These are phyloP conservation scores for Stereocaulon alpinum DNA, from an alignment of 495 filamentous ascomycete species.

Conservation along the genomic window DNA sequence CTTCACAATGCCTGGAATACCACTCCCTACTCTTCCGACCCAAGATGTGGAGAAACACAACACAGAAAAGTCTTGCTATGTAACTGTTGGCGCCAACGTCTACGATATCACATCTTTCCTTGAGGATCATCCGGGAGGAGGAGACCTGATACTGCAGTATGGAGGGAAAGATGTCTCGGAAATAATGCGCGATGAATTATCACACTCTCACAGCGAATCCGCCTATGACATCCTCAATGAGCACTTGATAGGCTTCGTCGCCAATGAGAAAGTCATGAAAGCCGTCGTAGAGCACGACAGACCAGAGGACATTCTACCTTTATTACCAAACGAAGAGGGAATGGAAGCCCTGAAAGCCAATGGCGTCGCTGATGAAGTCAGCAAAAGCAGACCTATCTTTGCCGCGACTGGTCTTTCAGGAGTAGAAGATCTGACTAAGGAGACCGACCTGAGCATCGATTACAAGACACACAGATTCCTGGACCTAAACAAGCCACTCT, in stretches of 20 bases:
- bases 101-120: constrained; percentile 92
- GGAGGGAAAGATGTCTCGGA: constrained; percentile 76
- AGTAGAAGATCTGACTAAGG: constrained; percentile 74
- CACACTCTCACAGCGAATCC: constrained; percentile 76
- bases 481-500: constrained; percentile 74
- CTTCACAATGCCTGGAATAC: constrained; percentile 7
- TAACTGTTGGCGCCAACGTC: constrained; percentile 79
- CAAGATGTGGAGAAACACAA: constrained; percentile 76
- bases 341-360: constrained; percentile 29
- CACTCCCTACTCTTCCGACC: constrained; percentile 64
- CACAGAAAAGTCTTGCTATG: constrained; percentile 77
- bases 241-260: constrained; percentile 70
- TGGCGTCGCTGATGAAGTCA: constrained; percentile 19
- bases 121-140: constrained; percentile 80
- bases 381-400: constrained; percentile 41
- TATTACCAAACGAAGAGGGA: constrained; percentile 33
- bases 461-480: constrained; percentile 87
- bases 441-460: constrained; percentile 66
- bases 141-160: constrained; percentile 79
- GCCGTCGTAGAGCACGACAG: constrained; percentile 34
- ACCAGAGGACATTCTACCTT: constrained; percentile 39
- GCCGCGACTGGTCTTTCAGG: constrained; percentile 74
- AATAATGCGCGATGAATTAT: constrained; percentile 74
- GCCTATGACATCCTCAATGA: constrained; percentile 91
- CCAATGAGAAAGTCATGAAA: constrained; percentile 35